Base-by-base conservation (phyloP, 352 stramenopile species). In the Phytophthora sojae region DNA sequence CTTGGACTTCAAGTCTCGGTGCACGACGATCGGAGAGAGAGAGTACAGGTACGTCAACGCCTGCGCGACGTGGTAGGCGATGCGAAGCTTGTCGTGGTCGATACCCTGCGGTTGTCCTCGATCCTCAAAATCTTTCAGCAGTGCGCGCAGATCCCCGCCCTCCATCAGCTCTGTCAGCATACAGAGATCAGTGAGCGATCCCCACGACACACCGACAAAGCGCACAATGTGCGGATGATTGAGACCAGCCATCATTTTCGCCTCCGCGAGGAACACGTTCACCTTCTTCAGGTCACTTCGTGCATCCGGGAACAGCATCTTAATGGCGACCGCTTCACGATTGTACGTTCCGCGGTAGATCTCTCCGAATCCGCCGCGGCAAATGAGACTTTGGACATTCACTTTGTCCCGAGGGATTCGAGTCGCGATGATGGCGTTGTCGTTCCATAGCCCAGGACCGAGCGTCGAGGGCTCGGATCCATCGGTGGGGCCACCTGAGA, bases 151-250 rank as follows among this genome's bases (percentile, higher is more conserved):
- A 63, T 85, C 77, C 7, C 77, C 77, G 3, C 69, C 62, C 4
- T 64, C 49, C 74, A 87, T 83, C 56, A 80, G 67, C 56, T 85
- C 79, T 30, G 74, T 76, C n/a, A 85, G 74, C 4, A 62, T 58
- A 15, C 69, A 75, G 11, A 83, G 25, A 42, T 81, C 71, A 2
- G 47, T 56, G 32, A 82, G 62, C 8, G 75, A 67, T 29, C 71
- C 70, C 79, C 79, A 87, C 14, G 74, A 64, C 17, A 84, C 73
- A 9, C 77, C 83, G 15, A 88, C 63, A 49, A 89, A 90, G 9
- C 52, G 69, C 14, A 89, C 81, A 21, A 91, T 82, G 32, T 79
- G 69, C 6, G 75, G 67, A 54, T 91, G 83, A 12, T 77, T 64
- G 11, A 91, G 45, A 9, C 57, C 51, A 1, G 76, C 71, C 69